Percentiles rank a stretch among this genome's conserved stretches.
Conservation (phyloP, 2,329 filamentous ascomycete species). For the Beauveria rudraprayagi region DNA sequence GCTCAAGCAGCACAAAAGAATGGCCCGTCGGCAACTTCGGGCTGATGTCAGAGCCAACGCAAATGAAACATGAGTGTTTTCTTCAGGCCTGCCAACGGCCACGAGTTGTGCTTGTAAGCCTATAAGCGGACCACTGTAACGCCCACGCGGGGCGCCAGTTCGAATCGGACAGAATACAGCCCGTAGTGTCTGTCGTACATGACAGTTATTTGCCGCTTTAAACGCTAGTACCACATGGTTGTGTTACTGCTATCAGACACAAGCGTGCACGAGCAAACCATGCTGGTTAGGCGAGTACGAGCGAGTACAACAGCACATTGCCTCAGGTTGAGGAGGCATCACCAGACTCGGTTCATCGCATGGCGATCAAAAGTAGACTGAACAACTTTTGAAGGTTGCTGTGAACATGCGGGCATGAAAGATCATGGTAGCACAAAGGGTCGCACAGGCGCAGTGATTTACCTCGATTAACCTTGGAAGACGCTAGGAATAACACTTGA, state of each 20-base stretch:
- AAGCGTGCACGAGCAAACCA: background rate
- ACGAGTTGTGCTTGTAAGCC: background rate
- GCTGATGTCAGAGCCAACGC: constrained; percentile 8
- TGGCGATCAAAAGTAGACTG: background rate
- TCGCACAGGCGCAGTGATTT: background rate
- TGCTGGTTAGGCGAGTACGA: background rate
- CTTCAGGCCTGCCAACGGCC: background rate
- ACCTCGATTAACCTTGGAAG: background rate
- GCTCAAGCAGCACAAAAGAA: background rate
- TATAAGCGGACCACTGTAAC: background rate
- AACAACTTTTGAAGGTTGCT: background rate
- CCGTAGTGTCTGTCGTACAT: background rate
- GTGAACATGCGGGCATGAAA: background rate
- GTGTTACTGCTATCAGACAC: background rate
- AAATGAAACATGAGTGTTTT: background rate
- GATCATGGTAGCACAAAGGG: background rate
- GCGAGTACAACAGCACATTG: background rate
- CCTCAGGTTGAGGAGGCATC: background rate
- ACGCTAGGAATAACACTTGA: background rate
- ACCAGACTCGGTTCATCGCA: background rate
- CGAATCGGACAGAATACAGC: background rate
- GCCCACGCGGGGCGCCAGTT: background rate
- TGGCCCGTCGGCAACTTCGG: background rate
- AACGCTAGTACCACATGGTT: background rate
- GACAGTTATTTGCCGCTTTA: background rate